Evolutionary conservation across 495 filamentous ascomycete species (phyloP).

Genomic region (Saxophila tyrrhenica): DNA sequence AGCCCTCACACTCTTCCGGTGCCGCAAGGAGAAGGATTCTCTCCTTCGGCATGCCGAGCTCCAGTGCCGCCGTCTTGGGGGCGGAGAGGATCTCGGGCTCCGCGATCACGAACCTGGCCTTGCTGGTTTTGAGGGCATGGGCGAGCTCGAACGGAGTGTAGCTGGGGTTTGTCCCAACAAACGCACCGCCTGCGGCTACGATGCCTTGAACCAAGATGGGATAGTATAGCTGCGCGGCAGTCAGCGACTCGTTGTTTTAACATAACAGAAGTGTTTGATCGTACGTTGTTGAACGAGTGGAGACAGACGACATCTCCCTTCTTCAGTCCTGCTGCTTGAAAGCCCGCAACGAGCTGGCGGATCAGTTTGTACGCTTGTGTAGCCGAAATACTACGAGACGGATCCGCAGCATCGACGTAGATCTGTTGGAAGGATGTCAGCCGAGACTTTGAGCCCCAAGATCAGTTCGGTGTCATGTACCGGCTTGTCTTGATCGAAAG

Average conservation of each 20-base stretch:
- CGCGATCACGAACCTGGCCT: conserved; percentile 34
- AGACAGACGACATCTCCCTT: conserved; percentile 24
- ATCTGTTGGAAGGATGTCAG: conserved; percentile 10
- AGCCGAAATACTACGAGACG: conserved; percentile 11
- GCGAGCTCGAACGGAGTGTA: conserved; percentile 33
- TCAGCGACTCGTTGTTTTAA: not conserved
- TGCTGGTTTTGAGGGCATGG: conserved; percentile 32
- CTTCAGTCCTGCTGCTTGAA: conserved; percentile 19
- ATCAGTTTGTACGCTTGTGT: conserved; percentile 14
- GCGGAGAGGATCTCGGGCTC: conserved; percentile 40
- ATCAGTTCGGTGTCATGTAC: not conserved
- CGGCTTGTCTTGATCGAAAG: conserved; percentile 24
- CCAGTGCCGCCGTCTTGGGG: conserved; percentile 33
- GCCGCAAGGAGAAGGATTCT: conserved; percentile 47
- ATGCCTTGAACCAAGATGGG: conserved; percentile 26
- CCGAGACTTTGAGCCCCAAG: not conserved
- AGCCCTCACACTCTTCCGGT: not conserved
- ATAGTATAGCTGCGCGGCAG: conserved; percentile 21
- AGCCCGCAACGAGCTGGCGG: conserved; percentile 24
- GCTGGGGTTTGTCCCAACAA: conserved; percentile 28
- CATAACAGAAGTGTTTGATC: not conserved
- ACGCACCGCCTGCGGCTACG: conserved; percentile 29
- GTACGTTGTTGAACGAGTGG: conserved; percentile 32
- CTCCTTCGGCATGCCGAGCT: conserved; percentile 30
- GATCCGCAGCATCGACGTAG: conserved; percentile 20